Percentiles rank a stretch among this genome's conserved stretches.
phyloP scores from a whole-genome alignment of 1,139 yeast species.

The Suhomyces panamericanus region DNA sequence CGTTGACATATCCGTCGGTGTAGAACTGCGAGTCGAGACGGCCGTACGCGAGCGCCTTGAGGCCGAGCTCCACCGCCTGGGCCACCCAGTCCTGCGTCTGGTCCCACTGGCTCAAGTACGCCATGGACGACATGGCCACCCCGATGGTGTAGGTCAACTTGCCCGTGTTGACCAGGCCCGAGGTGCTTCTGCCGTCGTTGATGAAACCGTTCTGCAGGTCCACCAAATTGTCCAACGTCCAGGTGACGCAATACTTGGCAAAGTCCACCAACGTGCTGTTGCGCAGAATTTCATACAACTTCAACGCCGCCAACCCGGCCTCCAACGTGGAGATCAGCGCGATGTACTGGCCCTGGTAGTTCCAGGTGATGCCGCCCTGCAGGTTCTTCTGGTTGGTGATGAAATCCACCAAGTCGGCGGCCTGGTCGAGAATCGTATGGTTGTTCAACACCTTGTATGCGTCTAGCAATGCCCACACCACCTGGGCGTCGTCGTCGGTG shows the following conservation, averaged over 20 bases:
- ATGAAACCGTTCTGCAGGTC: constrained; percentile 32
- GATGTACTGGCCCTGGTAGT: constrained; percentile 26
- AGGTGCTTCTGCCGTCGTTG: constrained; percentile 30
- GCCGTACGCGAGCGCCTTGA: constrained; percentile 15
- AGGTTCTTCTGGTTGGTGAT: constrained; percentile 20
- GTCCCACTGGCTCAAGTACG: constrained; percentile 22
- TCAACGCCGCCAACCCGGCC: constrained; percentile 37
- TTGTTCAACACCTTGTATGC: constrained; percentile 24
- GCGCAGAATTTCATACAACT: constrained; percentile 21
- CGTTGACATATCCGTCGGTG: constrained; percentile 16
- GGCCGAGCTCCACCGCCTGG: constrained; percentile 17
- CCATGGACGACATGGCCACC: constrained; percentile 32
- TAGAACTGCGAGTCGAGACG: constrained; percentile 14
- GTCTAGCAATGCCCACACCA: constrained; percentile 32
- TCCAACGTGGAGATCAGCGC: constrained; percentile 40
- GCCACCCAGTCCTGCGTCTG: constrained; percentile 14
- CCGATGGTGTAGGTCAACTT: constrained; percentile 42
- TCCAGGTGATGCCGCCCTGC: constrained; percentile 37
- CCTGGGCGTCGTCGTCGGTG: constrained; percentile 39
- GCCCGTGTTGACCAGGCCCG: constrained; percentile 28
- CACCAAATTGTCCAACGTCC: constrained; percentile 28
- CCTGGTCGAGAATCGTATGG: constrained; percentile 18
- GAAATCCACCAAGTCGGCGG: constrained; percentile 19
- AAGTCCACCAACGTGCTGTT: constrained; percentile 20
- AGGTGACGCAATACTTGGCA: constrained; percentile 27